These are phyloP conservation scores for Emydomyces testavorans DNA, from an alignment of 2,329 filamentous ascomycete genomes.

Conservation along the genomic window DNA sequence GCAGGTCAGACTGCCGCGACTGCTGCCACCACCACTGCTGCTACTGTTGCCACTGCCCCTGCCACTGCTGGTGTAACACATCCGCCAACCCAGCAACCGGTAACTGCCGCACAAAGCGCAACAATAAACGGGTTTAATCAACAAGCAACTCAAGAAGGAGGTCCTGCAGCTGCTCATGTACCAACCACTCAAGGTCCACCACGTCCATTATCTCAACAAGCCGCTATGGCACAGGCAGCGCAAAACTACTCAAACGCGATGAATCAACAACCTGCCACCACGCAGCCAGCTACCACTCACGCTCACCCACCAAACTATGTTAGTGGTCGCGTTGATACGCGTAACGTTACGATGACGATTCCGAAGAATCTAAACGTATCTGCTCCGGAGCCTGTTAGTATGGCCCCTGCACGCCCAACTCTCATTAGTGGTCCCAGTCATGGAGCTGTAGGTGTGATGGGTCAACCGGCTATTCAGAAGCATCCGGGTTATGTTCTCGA, in stretches of 20 bases:
- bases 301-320: slow-evolving; percentile 34
- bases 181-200: slow-evolving; percentile 29
- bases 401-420: slow-evolving; percentile 67
- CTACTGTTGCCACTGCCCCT: no score
- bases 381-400: slow-evolving; percentile 60
- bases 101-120: slow-evolving; percentile 19
- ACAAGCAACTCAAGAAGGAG: slow-evolving; percentile 24
- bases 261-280: slow-evolving; percentile 20
- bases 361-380: slow-evolving; percentile 66
- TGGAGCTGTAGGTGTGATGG: slow-evolving; percentile 68
- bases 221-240: slow-evolving; percentile 36
- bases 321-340: slow-evolving; percentile 31
- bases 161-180: slow-evolving; percentile 24
- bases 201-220: slow-evolving; percentile 36
- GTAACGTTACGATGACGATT: slow-evolving; percentile 61
- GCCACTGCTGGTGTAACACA: slow-evolving; percentile 6
- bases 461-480: slow-evolving; percentile 72
- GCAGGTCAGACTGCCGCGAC: slow-evolving; percentile 20
- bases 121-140: slow-evolving; percentile 25
- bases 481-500: slow-evolving; percentile 77
- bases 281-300: slow-evolving; percentile 27
- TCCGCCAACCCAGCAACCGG: slow-evolving; percentile 14
- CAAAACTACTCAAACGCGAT: slow-evolving; percentile 32
- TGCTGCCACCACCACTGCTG: no score
- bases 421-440: slow-evolving; percentile 64